These are phyloP conservation scores for Lentinula raphanica DNA, from an alignment of 768 basidiomycete genomes.

Conservation along the genomic window DNA sequence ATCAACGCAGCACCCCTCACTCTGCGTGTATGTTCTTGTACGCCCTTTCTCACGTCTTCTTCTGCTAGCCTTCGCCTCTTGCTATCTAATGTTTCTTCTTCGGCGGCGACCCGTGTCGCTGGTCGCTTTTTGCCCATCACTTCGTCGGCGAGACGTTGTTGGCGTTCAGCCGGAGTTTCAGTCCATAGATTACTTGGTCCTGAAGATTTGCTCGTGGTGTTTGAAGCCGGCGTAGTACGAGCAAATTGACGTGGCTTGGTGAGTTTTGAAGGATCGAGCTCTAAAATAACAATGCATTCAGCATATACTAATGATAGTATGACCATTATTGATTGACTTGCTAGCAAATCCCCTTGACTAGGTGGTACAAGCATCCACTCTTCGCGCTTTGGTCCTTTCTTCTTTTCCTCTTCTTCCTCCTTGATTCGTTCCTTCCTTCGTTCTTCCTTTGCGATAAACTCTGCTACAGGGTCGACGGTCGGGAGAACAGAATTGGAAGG, in stretches of 20 bases:
- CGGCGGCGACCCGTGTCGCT: slow-evolving; percentile 41
- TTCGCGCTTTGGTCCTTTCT: slow-evolving; percentile 76
- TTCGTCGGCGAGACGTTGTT: slow-evolving; percentile 90
- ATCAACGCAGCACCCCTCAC: slow-evolving; percentile 52
- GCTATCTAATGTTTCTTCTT: slow-evolving; percentile 36
- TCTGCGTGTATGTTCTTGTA: slow-evolving; percentile 73
- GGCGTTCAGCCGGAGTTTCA: slow-evolving; percentile 90
- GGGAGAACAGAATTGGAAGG: slow-evolving; percentile 37
- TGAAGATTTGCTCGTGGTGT: slow-evolving; percentile 38
- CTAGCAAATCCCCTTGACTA: slow-evolving; percentile 69
- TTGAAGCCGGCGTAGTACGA: slow-evolving; percentile 40
- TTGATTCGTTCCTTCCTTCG: slow-evolving; percentile 66
- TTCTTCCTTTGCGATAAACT: slow-evolving; percentile 85
- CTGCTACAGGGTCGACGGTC: slow-evolving; percentile 63
- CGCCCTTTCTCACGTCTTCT: slow-evolving; percentile 59
- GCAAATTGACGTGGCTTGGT: slow-evolving; percentile 73
- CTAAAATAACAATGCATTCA: slow-evolving; percentile 30
- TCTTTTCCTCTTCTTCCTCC: slow-evolving; percentile 69
- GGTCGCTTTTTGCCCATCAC: slow-evolving; percentile 86
- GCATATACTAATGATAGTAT: background rate
- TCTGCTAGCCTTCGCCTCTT: slow-evolving; percentile 64
- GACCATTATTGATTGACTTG: slow-evolving; percentile 47
- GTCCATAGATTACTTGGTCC: slow-evolving; percentile 73
- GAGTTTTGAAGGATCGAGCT: slow-evolving; percentile 82
- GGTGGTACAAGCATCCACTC: slow-evolving; percentile 99